Evolutionary conservation across 257 asterid species (phyloP), one percentile per base, ranked within the genome.

Genomic region (Nicotiana noctiflora): DNA sequence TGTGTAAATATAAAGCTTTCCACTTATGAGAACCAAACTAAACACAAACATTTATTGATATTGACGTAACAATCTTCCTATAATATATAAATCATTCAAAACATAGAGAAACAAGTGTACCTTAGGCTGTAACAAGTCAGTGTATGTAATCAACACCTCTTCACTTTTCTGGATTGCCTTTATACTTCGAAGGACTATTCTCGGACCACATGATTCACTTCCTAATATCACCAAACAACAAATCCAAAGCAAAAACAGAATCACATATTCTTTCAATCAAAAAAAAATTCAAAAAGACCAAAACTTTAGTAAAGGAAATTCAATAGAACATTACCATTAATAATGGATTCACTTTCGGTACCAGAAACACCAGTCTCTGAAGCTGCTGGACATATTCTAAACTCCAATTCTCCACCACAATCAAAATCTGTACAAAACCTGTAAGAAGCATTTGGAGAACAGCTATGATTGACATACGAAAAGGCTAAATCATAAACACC

Each of bases 381-480:
- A n/a, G 83, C 81, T 18, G 88, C 86, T 7, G 91, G 84, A 63
- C 52, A 66, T 63, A 92, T 88, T 84, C 88, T 82, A 72, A 83
- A 32, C 75, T 34, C 74, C 18, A 17, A 25, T 31, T 29, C 68
- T 14, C 82, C 79, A 21, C 63, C 63, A 5, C 21, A 52, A 2
- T 79, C 75, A 25, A 17, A 18, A 34, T 60, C 84, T 14, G 80
- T 31, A 2, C 53, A 40, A 79, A 91, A 94, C 55, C 93, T 80
- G 76, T 89, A 94, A 83, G 94, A 90, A 57, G 90, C 87, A 83
- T 91, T 92, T 7, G 98, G 98, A 78, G 94, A 89, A 63, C 98
- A 94, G 67, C 97, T 91, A 75, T 94, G 97, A 87, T 94, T 94
- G 23, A 93, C 89, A 97, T 97, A 94, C 19, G 98, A 93, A 88